Percentiles rank a stretch among this genome's conserved stretches.
These are phyloP conservation scores for Polyplosphaeria fusca DNA, from an alignment of 495 filamentous ascomycete species.

Conservation along the genomic window DNA sequence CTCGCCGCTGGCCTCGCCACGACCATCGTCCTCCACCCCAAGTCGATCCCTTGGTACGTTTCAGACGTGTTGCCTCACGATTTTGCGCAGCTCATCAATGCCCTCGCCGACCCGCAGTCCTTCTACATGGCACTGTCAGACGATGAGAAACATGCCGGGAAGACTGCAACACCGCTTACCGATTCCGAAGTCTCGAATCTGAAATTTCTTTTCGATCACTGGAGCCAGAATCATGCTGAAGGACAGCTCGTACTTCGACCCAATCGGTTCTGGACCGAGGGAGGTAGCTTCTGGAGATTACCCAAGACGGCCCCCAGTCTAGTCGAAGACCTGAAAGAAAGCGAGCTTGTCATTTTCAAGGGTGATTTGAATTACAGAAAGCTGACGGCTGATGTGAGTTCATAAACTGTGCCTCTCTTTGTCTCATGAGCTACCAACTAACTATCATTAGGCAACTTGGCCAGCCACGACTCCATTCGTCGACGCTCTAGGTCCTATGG, in stretches of 20 bases:
- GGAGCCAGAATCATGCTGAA: conserved; percentile 74
- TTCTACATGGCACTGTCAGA: conserved; percentile 71
- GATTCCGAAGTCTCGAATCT: conserved; percentile 67
- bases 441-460: conserved; percentile 64
- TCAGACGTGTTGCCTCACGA: conserved; percentile 87
- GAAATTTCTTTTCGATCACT: conserved; percentile 72
- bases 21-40: conserved; percentile 84
- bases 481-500: conserved; percentile 82
- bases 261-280: conserved; percentile 85
- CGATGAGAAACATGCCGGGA: conserved; percentile 57
- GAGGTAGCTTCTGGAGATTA: conserved; percentile 81
- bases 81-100: conserved; percentile 73
- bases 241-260: conserved; percentile 76
- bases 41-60: conserved; percentile 95
- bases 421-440: conserved; percentile 24
- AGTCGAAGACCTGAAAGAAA: conserved; percentile 72
- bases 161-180: conserved; percentile 55
- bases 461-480: conserved; percentile 81
- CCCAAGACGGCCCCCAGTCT: conserved; percentile 64
- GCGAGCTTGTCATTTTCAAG: conserved; percentile 93
- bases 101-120: conserved; percentile 65
- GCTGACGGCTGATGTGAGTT: conserved; percentile 76
- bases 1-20: conserved; percentile 79
- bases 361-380: conserved; percentile 96
- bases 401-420: not conserved